These are phyloP conservation scores for Fusarium tricinctum DNA, from an alignment of 2,329 filamentous ascomycete species.

Conservation along the genomic window DNA sequence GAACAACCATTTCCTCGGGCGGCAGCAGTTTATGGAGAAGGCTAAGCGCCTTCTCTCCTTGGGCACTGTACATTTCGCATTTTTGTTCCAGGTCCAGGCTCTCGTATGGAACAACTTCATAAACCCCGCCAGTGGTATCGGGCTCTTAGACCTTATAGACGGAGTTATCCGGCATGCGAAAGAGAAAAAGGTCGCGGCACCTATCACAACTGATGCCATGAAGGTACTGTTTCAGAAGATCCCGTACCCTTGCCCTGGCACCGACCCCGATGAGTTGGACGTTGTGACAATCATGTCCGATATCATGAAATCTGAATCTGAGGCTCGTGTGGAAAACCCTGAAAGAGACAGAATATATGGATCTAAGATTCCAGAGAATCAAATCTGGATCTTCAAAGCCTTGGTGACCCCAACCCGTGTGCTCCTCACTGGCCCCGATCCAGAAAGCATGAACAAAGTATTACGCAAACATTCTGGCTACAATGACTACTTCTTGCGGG, in stretches of 20 bases:
- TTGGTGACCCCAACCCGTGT: slow-evolving; percentile 72
- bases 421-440: slow-evolving; percentile 71
- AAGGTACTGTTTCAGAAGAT: slow-evolving; percentile 66
- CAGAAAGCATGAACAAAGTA: slow-evolving; percentile 78
- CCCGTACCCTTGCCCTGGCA: slow-evolving; percentile 67
- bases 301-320: slow-evolving; percentile 59
- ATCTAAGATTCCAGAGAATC: slow-evolving; percentile 53
- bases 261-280: slow-evolving; percentile 59
- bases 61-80: slow-evolving; percentile 59
- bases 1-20: slow-evolving; percentile 18
- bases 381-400: slow-evolving; percentile 67
- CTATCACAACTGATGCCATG: slow-evolving; percentile 67
- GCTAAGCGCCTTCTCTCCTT: slow-evolving; percentile 45
- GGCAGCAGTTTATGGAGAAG: slow-evolving; percentile 44
- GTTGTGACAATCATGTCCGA: slow-evolving; percentile 57
- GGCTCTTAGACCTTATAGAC: slow-evolving; percentile 62
- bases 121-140: slow-evolving; percentile 65
- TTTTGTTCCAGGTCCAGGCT: slow-evolving; percentile 74
- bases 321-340: slow-evolving; percentile 50
- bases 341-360: slow-evolving; percentile 49
- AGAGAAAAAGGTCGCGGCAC: slow-evolving; percentile 47
- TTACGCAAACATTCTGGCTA: slow-evolving; percentile 74
- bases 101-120: slow-evolving; percentile 75
- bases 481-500: slow-evolving; percentile 75
- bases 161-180: slow-evolving; percentile 47